These are phyloP conservation scores for Pleurotus platypus DNA, from an alignment of 768 basidiomycete species.

Conservation along the genomic window DNA sequence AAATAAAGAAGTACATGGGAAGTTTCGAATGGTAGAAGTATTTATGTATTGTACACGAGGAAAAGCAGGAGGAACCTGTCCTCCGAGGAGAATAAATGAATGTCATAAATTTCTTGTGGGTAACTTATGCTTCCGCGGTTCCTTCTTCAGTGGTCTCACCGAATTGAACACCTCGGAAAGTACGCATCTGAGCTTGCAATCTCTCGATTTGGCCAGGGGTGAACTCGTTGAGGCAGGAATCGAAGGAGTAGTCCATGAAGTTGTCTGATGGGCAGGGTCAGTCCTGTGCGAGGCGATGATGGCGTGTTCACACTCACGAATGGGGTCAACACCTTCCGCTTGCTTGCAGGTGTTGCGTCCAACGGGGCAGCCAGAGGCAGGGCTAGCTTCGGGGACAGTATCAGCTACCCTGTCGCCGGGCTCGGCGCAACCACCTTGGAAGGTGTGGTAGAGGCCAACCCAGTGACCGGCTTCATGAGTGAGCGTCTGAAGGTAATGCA, in stretches of 20 bases:
- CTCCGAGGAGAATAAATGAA: not conserved
- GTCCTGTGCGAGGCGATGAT: not conserved
- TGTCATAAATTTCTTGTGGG: not conserved
- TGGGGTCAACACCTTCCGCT: constrained; percentile 39
- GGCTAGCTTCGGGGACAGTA: constrained; percentile 42
- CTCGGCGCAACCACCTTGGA: constrained; percentile 45
- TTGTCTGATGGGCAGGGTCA: not conserved
- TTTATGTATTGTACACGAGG: too few species aligned
- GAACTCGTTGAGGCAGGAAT: constrained; percentile 48
- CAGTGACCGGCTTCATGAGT: constrained; percentile 65
- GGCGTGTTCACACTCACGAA: constrained; percentile 25
- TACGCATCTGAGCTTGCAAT: constrained; percentile 35
- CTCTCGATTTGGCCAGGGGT: constrained; percentile 42
- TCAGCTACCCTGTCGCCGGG: constrained; percentile 42
- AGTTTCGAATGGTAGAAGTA: too few species aligned
- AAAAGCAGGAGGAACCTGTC: not conserved
- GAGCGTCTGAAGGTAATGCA: constrained; percentile 29
- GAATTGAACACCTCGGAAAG: constrained; percentile 34
- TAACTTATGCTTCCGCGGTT: too few species aligned
- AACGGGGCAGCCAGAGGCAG: constrained; percentile 39
- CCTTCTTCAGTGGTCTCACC: not conserved
- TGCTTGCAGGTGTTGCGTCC: constrained; percentile 9
- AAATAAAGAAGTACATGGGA: not conserved
- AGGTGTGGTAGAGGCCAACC: constrained; percentile 58
- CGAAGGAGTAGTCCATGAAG: constrained; percentile 22